Evolutionary conservation across 2,329 filamentous ascomycete species (phyloP).

Genomic region (Xylaria sp.): DNA sequence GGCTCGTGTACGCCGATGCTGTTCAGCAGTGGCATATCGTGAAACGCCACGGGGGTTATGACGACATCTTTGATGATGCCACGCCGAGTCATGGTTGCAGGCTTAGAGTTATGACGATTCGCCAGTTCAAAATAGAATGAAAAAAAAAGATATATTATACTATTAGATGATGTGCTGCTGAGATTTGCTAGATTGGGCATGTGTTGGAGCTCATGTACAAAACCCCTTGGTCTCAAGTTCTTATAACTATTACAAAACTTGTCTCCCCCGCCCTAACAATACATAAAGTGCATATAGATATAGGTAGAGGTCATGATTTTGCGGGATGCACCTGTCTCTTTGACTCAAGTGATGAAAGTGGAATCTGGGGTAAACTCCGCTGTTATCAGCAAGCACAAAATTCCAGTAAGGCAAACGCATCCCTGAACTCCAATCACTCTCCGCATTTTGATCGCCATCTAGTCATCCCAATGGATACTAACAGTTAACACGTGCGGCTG

Average conservation of each 20-base stretch:
- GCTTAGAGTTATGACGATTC: neutral
- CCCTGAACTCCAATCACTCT: neutral
- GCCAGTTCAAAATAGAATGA: neutral
- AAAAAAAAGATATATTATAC: neutral
- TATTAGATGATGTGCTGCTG: neutral
- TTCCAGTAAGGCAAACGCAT: no score
- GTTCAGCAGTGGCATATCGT: constrained; percentile 57
- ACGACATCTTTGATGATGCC: constrained; percentile 51
- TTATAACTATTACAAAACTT: neutral
- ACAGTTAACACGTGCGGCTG: neutral
- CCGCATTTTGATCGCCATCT: neutral
- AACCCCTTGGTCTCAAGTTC: neutral
- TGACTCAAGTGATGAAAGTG: neutral
- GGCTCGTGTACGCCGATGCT: constrained; percentile 57
- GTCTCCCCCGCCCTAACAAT: no score
- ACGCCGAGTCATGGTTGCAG: constrained; percentile 2
- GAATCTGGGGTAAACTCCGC: constrained; percentile 5
- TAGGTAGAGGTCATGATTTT: no score
- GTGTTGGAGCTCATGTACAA: neutral
- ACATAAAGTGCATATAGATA: no score
- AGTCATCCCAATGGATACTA: neutral
- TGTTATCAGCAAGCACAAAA: neutral
- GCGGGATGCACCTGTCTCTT: neutral
- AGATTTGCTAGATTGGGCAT: neutral
- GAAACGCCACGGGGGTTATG: constrained; percentile 57